These are phyloP conservation scores for Trametes pubescens DNA, from an alignment of 1,284 basidiomycete species.

Conservation along the genomic window DNA sequence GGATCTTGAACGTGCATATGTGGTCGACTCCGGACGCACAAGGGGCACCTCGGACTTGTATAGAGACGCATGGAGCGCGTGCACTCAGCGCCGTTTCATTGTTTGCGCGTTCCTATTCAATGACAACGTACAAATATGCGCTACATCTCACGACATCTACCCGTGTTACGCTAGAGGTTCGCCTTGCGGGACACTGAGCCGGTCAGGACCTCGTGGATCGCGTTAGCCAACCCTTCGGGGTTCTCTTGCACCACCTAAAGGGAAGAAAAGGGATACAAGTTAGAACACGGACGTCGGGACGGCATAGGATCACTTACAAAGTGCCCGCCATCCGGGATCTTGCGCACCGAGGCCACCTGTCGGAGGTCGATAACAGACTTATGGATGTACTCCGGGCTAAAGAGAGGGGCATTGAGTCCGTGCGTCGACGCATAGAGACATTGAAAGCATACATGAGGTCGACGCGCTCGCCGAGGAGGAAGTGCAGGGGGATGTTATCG, in stretches of 20 bases:
- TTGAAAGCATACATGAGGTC: constrained; percentile 19
- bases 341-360: constrained; percentile 17
- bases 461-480: constrained; percentile 16
- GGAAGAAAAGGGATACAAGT: neutral
- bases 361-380: constrained; percentile 19
- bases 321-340: constrained; percentile 20
- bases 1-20: no score
- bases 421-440: neutral
- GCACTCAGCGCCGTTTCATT: no score
- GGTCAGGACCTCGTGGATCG: constrained; percentile 10
- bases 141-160: no score
- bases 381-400: constrained; percentile 20
- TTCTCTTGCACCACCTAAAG: constrained; percentile 22
- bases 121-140: no score
- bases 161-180: no score
- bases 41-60: no score
- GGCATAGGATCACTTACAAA: constrained; percentile 21
- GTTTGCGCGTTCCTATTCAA: no score
- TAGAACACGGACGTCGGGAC: no score
- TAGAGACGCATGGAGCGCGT: no score
- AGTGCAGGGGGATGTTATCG: constrained; percentile 15
- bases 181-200: no score
- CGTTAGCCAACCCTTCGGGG: constrained; percentile 12
- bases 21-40: no score
- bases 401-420: neutral